Conservation (phyloP, 352 stramenopile species). For the Phytophthora tubulina region DNA sequence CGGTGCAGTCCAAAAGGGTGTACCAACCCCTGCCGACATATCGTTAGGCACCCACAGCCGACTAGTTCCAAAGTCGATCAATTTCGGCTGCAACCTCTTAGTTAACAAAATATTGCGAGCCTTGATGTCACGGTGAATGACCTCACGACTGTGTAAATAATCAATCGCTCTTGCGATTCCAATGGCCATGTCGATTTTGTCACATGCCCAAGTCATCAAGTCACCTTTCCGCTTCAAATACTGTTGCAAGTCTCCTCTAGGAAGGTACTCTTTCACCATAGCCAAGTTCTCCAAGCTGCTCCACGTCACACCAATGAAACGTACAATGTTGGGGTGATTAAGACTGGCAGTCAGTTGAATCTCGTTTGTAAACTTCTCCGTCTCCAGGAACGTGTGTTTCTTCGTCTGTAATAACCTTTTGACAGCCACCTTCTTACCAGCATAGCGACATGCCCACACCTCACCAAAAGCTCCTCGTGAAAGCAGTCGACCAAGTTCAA, state of each 20-base stretch:
- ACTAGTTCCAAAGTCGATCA: conserved; percentile 62
- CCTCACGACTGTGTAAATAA: conserved; percentile 48
- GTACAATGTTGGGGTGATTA: conserved; percentile 54
- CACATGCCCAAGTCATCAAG: conserved; percentile 42
- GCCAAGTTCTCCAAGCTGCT: conserved; percentile 57
- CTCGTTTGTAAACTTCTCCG: conserved; percentile 61
- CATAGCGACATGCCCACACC: conserved; percentile 58
- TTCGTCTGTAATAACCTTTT: conserved; percentile 59
- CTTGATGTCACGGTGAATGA: conserved; percentile 88
- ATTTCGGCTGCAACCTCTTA: conserved; percentile 39
- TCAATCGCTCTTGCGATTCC: conserved; percentile 45
- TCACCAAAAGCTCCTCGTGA: conserved; percentile 63
- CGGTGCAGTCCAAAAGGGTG: conserved; percentile 70
- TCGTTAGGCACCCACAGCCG: conserved; percentile 23
- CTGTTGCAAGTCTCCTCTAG: conserved; percentile 54
- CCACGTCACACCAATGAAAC: conserved; percentile 62
- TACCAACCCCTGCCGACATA: conserved; percentile 60
- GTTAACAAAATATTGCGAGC: conserved; percentile 82
- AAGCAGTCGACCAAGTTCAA: conserved; percentile 51
- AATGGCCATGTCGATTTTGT: conserved; percentile 55
- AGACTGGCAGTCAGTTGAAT: conserved; percentile 59
- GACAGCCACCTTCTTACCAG: conserved; percentile 50
- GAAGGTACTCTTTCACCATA: conserved; percentile 66
- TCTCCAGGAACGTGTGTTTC: conserved; percentile 49
- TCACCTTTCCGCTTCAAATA: conserved; percentile 46